phyloP scores from a whole-genome alignment of 768 basidiomycete genomes.

The Auriscalpium vulgare region DNA sequence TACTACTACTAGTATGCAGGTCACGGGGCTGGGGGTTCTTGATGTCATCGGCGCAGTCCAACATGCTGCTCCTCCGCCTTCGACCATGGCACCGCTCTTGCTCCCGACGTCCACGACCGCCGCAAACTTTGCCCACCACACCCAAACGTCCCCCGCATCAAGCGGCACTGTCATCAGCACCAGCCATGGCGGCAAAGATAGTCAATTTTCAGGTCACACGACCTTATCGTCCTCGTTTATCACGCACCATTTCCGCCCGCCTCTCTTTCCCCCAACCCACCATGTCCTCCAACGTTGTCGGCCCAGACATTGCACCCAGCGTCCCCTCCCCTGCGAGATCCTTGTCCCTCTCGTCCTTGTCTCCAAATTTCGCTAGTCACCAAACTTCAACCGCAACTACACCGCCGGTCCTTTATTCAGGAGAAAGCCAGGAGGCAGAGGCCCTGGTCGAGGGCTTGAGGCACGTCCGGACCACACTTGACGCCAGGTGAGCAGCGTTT shows the following conservation, averaged over 20 bases:
- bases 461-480: slow-evolving; percentile 46
- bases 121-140: no score
- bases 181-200: background rate
- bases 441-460: slow-evolving; percentile 52
- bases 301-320: slow-evolving; percentile 7
- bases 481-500: slow-evolving; percentile 57
- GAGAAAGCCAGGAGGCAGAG: slow-evolving; percentile 31
- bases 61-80: no score
- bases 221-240: slow-evolving; percentile 1
- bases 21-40: no score
- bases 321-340: slow-evolving; percentile 2
- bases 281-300: slow-evolving; percentile 11
- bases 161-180: no score
- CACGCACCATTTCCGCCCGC: background rate
- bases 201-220: slow-evolving; percentile 9
- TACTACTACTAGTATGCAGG: no score
- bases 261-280: background rate
- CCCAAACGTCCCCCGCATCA: no score
- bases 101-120: no score
- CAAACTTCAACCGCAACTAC: slow-evolving; percentile 14
- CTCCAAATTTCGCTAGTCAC: background rate
- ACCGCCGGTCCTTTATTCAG: slow-evolving; percentile 27
- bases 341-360: slow-evolving; percentile 6
- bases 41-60: no score
- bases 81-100: no score